These are phyloP conservation scores for Plicaturopsis crispa DNA, from an alignment of 768 basidiomycete species.

Conservation along the genomic window DNA sequence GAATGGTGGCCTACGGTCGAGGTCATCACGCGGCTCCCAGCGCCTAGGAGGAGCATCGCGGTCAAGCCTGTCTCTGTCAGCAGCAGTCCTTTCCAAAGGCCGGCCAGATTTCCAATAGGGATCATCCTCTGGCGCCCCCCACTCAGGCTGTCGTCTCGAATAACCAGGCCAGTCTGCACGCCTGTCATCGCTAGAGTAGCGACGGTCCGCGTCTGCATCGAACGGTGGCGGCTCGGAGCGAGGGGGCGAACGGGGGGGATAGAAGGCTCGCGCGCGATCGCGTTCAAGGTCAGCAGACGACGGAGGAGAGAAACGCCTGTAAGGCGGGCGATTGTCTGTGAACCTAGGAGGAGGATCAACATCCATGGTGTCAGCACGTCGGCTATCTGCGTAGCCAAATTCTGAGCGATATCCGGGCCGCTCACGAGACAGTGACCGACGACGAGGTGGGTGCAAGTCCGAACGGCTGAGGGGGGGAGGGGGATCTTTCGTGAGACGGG, in stretches of 20 bases:
- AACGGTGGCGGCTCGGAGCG: constrained; percentile 15
- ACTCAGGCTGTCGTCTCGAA: constrained; percentile 21
- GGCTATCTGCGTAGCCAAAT: constrained; percentile 26
- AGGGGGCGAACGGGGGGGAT: constrained; percentile 23
- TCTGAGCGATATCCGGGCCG: constrained; percentile 30
- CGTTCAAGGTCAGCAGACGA: constrained; percentile 20
- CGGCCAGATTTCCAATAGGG: constrained; percentile 25
- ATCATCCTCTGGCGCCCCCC: constrained; percentile 31
- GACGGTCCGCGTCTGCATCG: constrained; percentile 27
- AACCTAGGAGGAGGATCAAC: constrained; percentile 27
- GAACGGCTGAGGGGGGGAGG: constrained; percentile 18
- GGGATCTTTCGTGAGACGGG: constrained; percentile 17
- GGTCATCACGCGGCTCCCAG: constrained; percentile 37
- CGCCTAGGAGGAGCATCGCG: constrained; percentile 23
- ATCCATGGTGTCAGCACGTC: constrained; percentile 27
- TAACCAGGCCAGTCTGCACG: constrained; percentile 24
- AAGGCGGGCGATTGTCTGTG: constrained; percentile 22
- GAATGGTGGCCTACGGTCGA: constrained; percentile 22
- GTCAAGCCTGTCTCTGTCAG: constrained; percentile 31
- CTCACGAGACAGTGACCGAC: constrained; percentile 27
- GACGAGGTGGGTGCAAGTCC: constrained; percentile 22
- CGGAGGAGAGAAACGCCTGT: constrained; percentile 25
- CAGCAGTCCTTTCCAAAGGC: constrained; percentile 24
- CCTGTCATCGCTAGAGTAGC: constrained; percentile 17
- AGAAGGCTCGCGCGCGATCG: constrained; percentile 26